Percentiles rank a stretch among this genome's conserved stretches.
Evolutionary conservation across 2,329 filamentous ascomycete genomes (phyloP).

Genomic region (Calonectria fujianensis): DNA sequence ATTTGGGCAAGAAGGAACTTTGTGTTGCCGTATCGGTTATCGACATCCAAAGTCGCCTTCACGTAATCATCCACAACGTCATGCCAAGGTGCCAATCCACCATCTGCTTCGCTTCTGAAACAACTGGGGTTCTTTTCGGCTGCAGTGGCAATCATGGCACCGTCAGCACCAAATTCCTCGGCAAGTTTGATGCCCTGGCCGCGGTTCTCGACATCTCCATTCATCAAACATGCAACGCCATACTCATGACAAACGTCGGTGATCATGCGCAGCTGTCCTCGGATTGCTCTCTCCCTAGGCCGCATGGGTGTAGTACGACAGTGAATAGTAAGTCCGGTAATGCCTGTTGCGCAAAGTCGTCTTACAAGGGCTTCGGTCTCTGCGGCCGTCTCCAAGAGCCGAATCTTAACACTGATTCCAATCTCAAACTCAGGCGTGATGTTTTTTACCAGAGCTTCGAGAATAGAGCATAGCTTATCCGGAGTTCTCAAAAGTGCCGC

Average conservation of each 20-base stretch:
- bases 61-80: conserved; percentile 87
- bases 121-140: conserved; percentile 94
- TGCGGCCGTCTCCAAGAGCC: conserved; percentile 85
- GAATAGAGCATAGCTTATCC: conserved; percentile 87
- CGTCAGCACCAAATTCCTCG: conserved; percentile 88
- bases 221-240: conserved; percentile 95
- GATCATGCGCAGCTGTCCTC: conserved; percentile 90
- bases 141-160: conserved; percentile 96
- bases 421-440: conserved; percentile 88
- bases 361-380: conserved; percentile 86
- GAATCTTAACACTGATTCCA: conserved; percentile 97
- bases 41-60: conserved; percentile 81
- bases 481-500: conserved; percentile 91
- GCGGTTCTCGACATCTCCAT: conserved; percentile 89
- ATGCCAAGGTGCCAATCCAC: conserved; percentile 83
- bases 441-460: conserved; percentile 86
- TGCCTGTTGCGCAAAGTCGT: conserved; percentile 88
- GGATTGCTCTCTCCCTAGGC: conserved; percentile 89
- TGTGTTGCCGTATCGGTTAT: conserved; percentile 93
- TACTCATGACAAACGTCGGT: conserved; percentile 85
- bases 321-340: conserved; percentile 93
- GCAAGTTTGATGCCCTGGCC: conserved; percentile 84
- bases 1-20: conserved; percentile 93
- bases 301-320: conserved; percentile 98
- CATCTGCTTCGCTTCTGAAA: conserved; percentile 82